Percentiles rank a stretch among this genome's conserved stretches.
Conservation (phyloP, 2,329 filamentous ascomycete species). For the Cytospora piceae region DNA sequence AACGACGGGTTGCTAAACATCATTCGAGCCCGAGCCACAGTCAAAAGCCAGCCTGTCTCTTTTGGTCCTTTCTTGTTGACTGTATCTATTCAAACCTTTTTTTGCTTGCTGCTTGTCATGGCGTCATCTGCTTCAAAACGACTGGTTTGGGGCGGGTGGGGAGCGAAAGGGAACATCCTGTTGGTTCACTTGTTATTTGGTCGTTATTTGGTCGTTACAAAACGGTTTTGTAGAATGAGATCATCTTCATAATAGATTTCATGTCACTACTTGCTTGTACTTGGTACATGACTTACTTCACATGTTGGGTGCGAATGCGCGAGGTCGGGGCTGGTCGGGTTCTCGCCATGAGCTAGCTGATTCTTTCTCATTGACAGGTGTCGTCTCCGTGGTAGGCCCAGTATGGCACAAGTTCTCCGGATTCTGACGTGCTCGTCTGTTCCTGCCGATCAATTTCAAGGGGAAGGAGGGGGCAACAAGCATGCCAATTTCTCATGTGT, state of each 20-base stretch:
- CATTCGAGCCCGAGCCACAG: not conserved
- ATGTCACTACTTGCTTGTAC: not conserved
- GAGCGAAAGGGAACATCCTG: not conserved
- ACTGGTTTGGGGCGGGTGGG: not conserved
- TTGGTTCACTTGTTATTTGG: slow-evolving; percentile 1
- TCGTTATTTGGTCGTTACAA: not conserved
- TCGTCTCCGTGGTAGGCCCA: not conserved
- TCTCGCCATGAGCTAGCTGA: not conserved
- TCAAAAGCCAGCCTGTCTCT: not conserved
- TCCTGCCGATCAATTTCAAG: slow-evolving; percentile 11
- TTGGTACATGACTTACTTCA: not conserved
- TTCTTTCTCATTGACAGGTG: slow-evolving; percentile 11
- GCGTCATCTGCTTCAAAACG: not conserved
- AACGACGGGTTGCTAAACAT: not conserved
- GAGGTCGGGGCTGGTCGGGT: too few species aligned
- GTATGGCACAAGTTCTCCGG: slow-evolving; percentile 17
- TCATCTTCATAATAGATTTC: slow-evolving; percentile 1
- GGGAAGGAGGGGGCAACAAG: too few species aligned
- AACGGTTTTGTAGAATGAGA: not conserved
- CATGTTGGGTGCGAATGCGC: not conserved
- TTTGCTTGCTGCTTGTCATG: not conserved
- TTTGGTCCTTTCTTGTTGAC: not conserved
- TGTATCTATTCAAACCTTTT: not conserved
- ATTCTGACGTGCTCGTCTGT: slow-evolving; percentile 22
- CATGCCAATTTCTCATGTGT: not conserved